Evolutionary conservation across 2,329 filamentous ascomycete genomes (phyloP).

Genomic region (Aureobasidium zeae): DNA sequence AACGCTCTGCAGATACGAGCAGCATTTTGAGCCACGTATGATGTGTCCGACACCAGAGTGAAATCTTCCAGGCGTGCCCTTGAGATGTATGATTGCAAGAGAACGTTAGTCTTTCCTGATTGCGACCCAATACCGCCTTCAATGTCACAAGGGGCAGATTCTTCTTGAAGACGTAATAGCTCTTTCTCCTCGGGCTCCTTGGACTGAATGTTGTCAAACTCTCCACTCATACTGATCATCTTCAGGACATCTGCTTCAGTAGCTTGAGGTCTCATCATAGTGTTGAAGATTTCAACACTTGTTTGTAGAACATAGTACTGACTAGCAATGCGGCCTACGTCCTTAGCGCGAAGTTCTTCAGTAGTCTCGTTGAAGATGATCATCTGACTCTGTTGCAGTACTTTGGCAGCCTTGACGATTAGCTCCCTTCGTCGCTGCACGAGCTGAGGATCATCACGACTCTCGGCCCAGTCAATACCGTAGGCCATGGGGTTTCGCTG

Average conservation of each 20-base stretch:
- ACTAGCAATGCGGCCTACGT: constrained; percentile 91
- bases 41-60: constrained; percentile 80
- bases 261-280: constrained; percentile 76
- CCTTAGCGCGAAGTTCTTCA: constrained; percentile 86
- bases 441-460: constrained; percentile 75
- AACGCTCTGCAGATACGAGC: constrained; percentile 87
- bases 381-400: constrained; percentile 91
- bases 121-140: constrained; percentile 56
- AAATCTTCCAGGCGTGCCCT: constrained; percentile 84
- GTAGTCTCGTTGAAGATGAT: constrained; percentile 96
- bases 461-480: constrained; percentile 90
- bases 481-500: constrained; percentile 82
- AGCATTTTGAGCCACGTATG: constrained; percentile 92
- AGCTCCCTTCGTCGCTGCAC: constrained; percentile 78
- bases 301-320: constrained; percentile 93
- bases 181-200: constrained; percentile 86
- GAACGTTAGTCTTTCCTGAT: constrained; percentile 89
- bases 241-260: constrained; percentile 87
- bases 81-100: constrained; percentile 90
- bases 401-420: constrained; percentile 77
- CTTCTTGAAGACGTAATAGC: constrained; percentile 61
- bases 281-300: constrained; percentile 93
- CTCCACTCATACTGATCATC: constrained; percentile 96
- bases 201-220: constrained; percentile 95
- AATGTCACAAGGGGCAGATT: constrained; percentile 68